phyloP scores from a whole-genome alignment of 192 early-diverging fungal genomes.

The Backusella sp. region DNA sequence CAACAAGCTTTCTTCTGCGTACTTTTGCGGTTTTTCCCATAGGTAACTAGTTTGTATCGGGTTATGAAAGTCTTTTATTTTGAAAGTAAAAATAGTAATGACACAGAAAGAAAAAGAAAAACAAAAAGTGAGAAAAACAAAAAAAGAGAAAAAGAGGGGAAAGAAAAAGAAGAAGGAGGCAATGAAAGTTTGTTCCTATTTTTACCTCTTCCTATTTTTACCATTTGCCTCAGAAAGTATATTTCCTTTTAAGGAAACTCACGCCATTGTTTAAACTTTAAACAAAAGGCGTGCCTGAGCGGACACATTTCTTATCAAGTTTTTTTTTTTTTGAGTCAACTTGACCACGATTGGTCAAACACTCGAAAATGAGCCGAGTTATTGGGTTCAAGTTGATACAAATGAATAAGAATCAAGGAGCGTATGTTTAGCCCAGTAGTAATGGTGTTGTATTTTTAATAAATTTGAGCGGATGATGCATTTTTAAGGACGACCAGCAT shows the following conservation, averaged over 20 bases:
- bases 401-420: no score
- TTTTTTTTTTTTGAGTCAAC: no score
- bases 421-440: no score
- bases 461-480: no score
- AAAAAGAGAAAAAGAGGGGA: not conserved
- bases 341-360: no score
- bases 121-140: not conserved
- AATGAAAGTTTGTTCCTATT: slow-evolving; percentile 7
- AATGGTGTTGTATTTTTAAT: no score
- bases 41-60: not conserved
- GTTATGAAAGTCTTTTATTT: not conserved
- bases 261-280: not conserved
- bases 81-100: not conserved
- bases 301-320: not conserved
- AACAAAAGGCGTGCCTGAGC: not conserved
- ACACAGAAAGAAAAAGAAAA: not conserved
- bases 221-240: not conserved
- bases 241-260: not conserved
- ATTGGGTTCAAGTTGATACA: no score
- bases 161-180: not conserved
- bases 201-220: slow-evolving; percentile 1
- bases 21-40: not conserved
- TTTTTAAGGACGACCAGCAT: no score
- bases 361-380: no score
- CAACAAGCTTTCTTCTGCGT: slow-evolving; percentile 23